A percentile compares a stretch with the other conserved stretches of the same genome.
Evolutionary conservation across 768 basidiomycete genomes (phyloP).

Genomic region (Kwoniella sp.): DNA sequence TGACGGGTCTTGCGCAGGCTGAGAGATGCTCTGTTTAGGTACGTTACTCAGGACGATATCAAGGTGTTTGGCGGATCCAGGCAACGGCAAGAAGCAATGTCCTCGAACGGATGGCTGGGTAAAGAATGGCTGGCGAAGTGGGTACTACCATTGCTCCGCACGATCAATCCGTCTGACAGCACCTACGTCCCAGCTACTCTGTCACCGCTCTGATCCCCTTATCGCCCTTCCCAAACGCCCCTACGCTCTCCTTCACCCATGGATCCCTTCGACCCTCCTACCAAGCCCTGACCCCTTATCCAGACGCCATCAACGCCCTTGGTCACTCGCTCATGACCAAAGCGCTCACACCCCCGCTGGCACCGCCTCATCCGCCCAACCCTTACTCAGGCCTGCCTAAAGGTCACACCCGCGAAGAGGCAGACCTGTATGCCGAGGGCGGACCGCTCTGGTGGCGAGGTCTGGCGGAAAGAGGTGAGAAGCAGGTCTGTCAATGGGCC

Average conservation of each 20-base stretch:
- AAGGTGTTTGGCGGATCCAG: conserved; percentile 71
- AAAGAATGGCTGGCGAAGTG: conserved; percentile 73
- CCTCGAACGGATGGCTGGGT: conserved; percentile 68
- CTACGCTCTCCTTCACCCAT: conserved; percentile 77
- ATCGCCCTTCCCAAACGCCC: conserved; percentile 51
- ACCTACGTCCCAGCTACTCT: conserved; percentile 40
- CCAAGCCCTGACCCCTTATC: conserved; percentile 68
- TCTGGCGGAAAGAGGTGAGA: conserved; percentile 75
- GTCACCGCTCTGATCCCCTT: conserved; percentile 53
- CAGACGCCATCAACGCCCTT: conserved; percentile 72
- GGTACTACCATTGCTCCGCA: conserved; percentile 9
- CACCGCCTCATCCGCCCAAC: conserved; percentile 72
- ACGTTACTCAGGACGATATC: conserved; percentile 76
- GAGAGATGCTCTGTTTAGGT: conserved; percentile 54
- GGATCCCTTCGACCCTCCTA: conserved; percentile 79
- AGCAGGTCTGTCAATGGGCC: conserved; percentile 64
- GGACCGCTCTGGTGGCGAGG: conserved; percentile 95
- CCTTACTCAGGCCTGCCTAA: conserved; percentile 61
- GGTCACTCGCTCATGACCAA: conserved; percentile 66
- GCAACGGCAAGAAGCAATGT: conserved; percentile 67
- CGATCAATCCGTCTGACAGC: neutral
- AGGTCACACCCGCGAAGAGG: conserved; percentile 64
- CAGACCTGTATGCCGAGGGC: conserved; percentile 65
- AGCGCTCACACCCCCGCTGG: conserved; percentile 66
- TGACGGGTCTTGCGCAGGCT: neutral